These are phyloP conservation scores for Paratinospora sagittata DNA, from an alignment of 164 flowering plant species.

Conservation along the genomic window DNA sequence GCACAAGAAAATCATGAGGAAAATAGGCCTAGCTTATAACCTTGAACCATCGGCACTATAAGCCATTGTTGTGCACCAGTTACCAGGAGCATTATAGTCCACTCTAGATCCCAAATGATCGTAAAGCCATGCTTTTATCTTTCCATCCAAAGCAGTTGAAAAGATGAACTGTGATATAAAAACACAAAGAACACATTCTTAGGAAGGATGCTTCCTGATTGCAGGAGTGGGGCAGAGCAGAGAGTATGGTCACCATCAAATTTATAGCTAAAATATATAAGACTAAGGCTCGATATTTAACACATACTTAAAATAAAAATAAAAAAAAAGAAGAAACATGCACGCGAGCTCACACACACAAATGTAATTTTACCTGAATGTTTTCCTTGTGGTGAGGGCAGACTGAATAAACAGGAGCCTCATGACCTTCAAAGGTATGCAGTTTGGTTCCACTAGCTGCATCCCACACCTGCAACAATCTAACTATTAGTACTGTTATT, in stretches of 20 bases:
- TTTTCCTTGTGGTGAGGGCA: slow-evolving; percentile 58
- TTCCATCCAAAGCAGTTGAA: slow-evolving; percentile 67
- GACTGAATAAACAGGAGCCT: slow-evolving; percentile 69
- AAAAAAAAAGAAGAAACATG: background rate
- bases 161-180: slow-evolving; percentile 49
- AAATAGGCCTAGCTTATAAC: slow-evolving; percentile 21
- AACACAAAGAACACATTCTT: background rate
- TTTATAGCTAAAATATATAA: background rate
- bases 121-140: slow-evolving; percentile 69
- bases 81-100: slow-evolving; percentile 71
- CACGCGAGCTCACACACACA: background rate
- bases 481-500: background rate
- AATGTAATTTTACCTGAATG: slow-evolving; percentile 36
- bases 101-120: slow-evolving; percentile 55
- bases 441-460: slow-evolving; percentile 39
- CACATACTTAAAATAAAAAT: background rate
- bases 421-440: slow-evolving; percentile 70
- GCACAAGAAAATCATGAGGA: background rate
- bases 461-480: slow-evolving; percentile 59
- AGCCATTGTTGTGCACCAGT: slow-evolving; percentile 51
- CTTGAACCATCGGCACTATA: slow-evolving; percentile 54
- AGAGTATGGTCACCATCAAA: background rate
- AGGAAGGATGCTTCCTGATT: background rate
- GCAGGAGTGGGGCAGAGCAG: background rate
- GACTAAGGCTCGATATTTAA: background rate